Evolutionary conservation across 2,329 filamentous ascomycete genomes (phyloP), one percentile per base, ranked within the genome.

Genomic region (Colletotrichum lentis): DNA sequence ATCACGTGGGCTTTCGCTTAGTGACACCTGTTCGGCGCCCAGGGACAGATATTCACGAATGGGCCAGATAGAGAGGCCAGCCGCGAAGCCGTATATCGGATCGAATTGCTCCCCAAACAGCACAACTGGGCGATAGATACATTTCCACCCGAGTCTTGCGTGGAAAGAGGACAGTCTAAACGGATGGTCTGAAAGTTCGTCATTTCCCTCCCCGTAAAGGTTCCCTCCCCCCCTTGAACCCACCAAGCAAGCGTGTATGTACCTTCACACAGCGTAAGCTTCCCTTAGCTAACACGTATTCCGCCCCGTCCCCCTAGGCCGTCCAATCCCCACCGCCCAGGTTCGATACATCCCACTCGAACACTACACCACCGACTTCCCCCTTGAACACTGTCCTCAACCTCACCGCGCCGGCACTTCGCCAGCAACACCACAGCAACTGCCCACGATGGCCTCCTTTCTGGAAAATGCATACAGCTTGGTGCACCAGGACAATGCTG

Each of bases 401-500:
- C 70, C 68, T 72, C 69, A 67, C 69, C 66, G 71, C 70, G 68
- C 70, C 69, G 70, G 70, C 69, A 71, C 57, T 49, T 47, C 62
- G 70, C 70, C 70, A 69, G 69, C 63, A 69, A 61, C 55, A 69
- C 50, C 62, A 61, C 50, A 64, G 68, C 71, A 39, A 63, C 72
- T 62, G 52, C 74, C 78, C 86, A 91, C 74, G 81, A 99, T 98
- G 95, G 91, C 95, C 82, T 91, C 91, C 74, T 98, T 97, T 80
- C 88, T 98, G 71, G 96, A 99, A 79, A 91, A 92, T 80, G 88
- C 96, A 73, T 99, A 98, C 87, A 97, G 93, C 82, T 83, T 99
- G 82, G 93, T 99, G 82, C 94, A 97, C 81, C 90, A 96, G 87
- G 96, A 99, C 88, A 98, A 97, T 86, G 88, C 93, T 71, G 92